Evolutionary conservation across 164 flowering plant species (phyloP).

Genomic region (Buxus sempervirens): DNA sequence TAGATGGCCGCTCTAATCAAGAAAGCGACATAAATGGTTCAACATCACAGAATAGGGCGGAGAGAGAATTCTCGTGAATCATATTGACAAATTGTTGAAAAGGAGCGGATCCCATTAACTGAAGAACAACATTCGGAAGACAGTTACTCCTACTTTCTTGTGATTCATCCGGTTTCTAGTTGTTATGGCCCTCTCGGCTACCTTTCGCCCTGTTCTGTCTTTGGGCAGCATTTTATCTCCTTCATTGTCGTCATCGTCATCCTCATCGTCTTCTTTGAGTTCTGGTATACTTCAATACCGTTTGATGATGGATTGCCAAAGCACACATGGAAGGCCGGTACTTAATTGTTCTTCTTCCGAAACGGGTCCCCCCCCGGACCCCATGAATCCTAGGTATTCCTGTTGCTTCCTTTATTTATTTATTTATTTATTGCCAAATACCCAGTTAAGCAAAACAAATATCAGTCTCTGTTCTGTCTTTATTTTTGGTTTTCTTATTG

Average conservation of each 20-base stretch:
- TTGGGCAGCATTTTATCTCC: slow-evolving; percentile 20
- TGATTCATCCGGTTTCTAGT: not conserved
- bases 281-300: slow-evolving; percentile 7
- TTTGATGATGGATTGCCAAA: slow-evolving; percentile 12
- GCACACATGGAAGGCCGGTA: slow-evolving; percentile 13
- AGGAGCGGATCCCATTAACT: too few species aligned
- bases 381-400: slow-evolving; percentile 36
- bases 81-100: too few species aligned
- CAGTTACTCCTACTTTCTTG: too few species aligned
- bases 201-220: slow-evolving; percentile 22
- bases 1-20: too few species aligned
- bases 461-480: too few species aligned
- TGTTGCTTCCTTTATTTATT: not conserved
- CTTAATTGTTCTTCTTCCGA: slow-evolving; percentile 38
- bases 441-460: too few species aligned
- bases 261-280: slow-evolving; percentile 19
- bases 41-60: too few species aligned
- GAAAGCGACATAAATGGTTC: too few species aligned
- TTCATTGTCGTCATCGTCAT: slow-evolving; percentile 19
- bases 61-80: too few species aligned
- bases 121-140: too few species aligned
- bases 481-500: too few species aligned
- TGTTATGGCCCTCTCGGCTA: slow-evolving; percentile 39
- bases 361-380: slow-evolving; percentile 28
- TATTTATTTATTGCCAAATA: too few species aligned